Percentiles rank a stretch among this genome's conserved stretches.
phyloP scores from a whole-genome alignment of 2,329 filamentous ascomycete genomes.

The Leptosphaerulina australis region DNA sequence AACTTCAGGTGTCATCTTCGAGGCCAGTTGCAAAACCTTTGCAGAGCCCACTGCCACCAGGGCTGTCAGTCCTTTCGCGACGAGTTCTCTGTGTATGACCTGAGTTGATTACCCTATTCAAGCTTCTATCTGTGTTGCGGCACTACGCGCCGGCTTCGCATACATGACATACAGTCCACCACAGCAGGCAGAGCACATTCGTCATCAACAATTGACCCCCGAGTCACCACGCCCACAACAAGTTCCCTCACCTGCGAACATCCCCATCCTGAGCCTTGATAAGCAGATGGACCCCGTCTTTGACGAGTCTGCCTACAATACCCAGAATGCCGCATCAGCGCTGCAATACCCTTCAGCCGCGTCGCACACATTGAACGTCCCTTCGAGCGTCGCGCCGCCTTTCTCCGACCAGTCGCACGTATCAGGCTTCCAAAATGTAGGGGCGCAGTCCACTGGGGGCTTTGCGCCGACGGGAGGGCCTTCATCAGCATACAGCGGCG shows the following conservation, averaged over 20 bases:
- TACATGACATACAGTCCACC: constrained; percentile 57
- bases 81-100: constrained; percentile 13
- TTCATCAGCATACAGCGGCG: constrained; percentile 33
- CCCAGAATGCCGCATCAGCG: constrained; percentile 41
- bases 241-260: constrained; percentile 69
- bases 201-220: constrained; percentile 69
- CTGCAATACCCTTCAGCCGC: constrained; percentile 42
- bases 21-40: constrained; percentile 6
- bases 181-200: constrained; percentile 64
- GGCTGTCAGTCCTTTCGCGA: constrained; percentile 13
- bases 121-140: constrained; percentile 8
- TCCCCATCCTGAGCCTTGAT: constrained; percentile 65
- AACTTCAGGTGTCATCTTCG: constrained; percentile 23
- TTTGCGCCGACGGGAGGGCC: constrained; percentile 31
- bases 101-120: constrained; percentile 15
- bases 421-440: constrained; percentile 31
- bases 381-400: constrained; percentile 36
- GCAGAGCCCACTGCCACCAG: constrained; percentile 3
- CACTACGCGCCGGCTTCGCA: constrained; percentile 24
- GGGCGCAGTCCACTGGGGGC: constrained; percentile 31
- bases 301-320: constrained; percentile 69
- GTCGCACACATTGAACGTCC: constrained; percentile 39
- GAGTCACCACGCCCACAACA: constrained; percentile 74
- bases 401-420: constrained; percentile 37
- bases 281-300: constrained; percentile 75